A percentile compares a stretch with the other conserved stretches of the same genome.
Conservation (phyloP, 2,329 filamentous ascomycete species). For the Pseudopyrenochaeta lycopersici region DNA sequence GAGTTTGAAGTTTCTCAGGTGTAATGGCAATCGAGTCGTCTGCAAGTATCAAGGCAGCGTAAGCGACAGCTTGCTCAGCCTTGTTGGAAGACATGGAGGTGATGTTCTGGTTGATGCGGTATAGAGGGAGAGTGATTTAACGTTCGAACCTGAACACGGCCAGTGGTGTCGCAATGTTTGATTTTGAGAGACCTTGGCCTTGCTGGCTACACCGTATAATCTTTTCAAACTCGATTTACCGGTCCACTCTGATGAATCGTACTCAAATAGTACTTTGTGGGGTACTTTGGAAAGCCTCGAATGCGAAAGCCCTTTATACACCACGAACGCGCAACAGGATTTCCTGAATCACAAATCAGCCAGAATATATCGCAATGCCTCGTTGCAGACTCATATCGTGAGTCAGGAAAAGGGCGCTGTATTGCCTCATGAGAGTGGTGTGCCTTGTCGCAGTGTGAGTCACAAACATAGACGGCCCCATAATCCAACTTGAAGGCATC, state of each 20-base stretch:
- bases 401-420: constrained; percentile 7
- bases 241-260: too few relatives aligned
- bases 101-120: not conserved
- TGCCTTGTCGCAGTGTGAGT: not conserved
- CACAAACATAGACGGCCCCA: not conserved
- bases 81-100: constrained; percentile 20
- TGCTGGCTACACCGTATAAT: too few relatives aligned
- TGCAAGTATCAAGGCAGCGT: constrained; percentile 98
- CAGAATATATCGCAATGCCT: not conserved
- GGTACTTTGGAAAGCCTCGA: not conserved
- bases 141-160: too few relatives aligned
- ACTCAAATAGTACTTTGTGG: too few relatives aligned
- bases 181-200: not conserved
- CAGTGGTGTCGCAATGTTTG: too few relatives aligned
- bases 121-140: not conserved
- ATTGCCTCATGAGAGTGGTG: not conserved
- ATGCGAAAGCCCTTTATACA: not conserved
- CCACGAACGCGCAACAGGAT: too few relatives aligned
- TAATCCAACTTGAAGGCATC: not conserved
- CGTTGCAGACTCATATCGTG: not conserved
- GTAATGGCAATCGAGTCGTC: constrained; percentile 97
- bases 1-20: constrained; percentile 91
- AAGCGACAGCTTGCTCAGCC: constrained; percentile 75
- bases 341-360: not conserved
- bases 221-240: too few relatives aligned